Base-by-base conservation (phyloP, 805 yeast species). In the Ascoidea rubescens region DNA sequence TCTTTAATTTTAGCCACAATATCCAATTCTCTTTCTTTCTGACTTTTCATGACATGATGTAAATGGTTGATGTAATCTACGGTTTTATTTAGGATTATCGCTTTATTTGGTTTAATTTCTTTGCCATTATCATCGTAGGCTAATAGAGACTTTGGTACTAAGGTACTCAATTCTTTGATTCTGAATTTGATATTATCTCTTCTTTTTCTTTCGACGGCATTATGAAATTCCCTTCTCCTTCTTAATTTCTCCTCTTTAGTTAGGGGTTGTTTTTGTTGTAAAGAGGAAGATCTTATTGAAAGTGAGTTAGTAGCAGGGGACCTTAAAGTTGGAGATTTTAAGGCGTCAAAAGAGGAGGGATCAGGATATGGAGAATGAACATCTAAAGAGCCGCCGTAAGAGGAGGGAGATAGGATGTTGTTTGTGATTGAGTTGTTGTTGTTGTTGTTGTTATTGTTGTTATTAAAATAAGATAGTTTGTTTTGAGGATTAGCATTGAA, bases 181-280 rank as follows among this genome's bases (percentile, higher is more conserved):
- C 87, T 80, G 61, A 86, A 95, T 64, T 90, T 89, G 61, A 90
- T 90, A 59, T 87, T 72, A 64, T 91, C 98, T 56, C 98, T 74
- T 62, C 98, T 76, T 59, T 96, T 74, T 60, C 96, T 75, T 66
- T 90, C 98, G 4, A 90, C 97, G 1, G 96, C 96, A 63, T 90
- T 90, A 65, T 90, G 98, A 56, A 88, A 82, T 62, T 89, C 96
- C 54, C 96, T 71, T 56, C 96, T 75, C 56, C 96, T 74, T 55
- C 80, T 77, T 51, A 85, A 64, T 61, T 84, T 85, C 54, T 84
- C 88, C 51, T 84, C 95, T 60, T 79, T 80, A 4, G 76, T 65
- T 45, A 75, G 53, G 50, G 60, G 62, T 50, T 59, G 61, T 60
- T 63, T 57, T 45, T 63, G 67, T 31, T 64, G 52, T 10, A 69